Conservation (phyloP, 2,329 filamentous ascomycete species). For the Graphium sp. region DNA sequence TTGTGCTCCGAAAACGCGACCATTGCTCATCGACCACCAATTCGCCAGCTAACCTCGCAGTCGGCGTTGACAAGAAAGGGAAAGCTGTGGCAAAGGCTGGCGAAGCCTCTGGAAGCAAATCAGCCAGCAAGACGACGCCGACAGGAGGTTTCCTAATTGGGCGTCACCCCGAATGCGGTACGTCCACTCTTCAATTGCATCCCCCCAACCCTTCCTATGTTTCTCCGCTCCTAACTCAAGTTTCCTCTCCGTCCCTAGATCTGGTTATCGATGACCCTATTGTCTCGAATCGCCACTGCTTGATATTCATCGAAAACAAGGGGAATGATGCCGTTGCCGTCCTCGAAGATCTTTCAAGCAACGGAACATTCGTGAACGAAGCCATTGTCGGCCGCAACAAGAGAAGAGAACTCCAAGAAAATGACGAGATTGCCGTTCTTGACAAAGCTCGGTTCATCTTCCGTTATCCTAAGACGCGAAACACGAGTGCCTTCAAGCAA, state of each 20-base stretch:
- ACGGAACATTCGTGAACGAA: conserved; percentile 94
- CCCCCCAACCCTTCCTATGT: neutral
- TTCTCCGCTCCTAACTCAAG: neutral
- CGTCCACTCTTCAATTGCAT: conserved; percentile 15
- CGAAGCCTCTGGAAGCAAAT: neutral
- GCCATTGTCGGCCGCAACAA: conserved; percentile 83
- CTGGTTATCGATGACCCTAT: conserved; percentile 59
- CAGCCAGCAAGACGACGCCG: conserved; percentile 27
- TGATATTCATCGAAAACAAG: conserved; percentile 47
- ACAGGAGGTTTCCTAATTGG: conserved; percentile 83
- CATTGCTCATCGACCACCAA: conserved; percentile 37
- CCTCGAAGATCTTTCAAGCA: conserved; percentile 84
- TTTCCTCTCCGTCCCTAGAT: conserved; percentile 22
- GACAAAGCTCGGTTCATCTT: conserved; percentile 82
- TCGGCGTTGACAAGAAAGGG: conserved; percentile 1
- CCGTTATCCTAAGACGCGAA: conserved; percentile 62
- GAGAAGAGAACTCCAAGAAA: conserved; percentile 70
- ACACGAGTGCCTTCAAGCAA: conserved; percentile 64
- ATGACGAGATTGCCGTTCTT: conserved; percentile 79
- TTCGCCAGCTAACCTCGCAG: too few relatives aligned
- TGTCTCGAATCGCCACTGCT: conserved; percentile 73
- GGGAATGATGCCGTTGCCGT: conserved; percentile 49
- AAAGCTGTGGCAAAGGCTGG: conserved; percentile 1
- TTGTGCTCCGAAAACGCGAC: conserved; percentile 58
- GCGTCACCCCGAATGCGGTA: conserved; percentile 85